Conservation (phyloP, 208 protist genomes). For the Crithidia mellificae region DNA sequence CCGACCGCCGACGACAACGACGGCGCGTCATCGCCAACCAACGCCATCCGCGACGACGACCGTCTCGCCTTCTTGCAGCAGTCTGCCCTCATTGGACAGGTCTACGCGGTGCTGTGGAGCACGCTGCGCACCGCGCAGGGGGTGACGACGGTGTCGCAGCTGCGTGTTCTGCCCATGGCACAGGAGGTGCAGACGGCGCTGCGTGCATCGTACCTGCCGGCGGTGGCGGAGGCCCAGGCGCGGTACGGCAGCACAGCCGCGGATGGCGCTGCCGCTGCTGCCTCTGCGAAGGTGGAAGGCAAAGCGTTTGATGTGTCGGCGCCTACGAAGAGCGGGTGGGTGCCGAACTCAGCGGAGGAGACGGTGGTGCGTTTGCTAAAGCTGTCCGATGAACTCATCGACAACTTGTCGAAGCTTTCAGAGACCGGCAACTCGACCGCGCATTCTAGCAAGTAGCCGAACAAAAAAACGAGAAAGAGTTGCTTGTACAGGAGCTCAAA, state of each 20-base stretch:
- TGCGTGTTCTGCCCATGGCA: slow-evolving; percentile 44
- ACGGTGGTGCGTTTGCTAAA: slow-evolving; percentile 47
- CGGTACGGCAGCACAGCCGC: too few relatives aligned
- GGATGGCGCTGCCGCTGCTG: too few relatives aligned
- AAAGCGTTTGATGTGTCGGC: background rate
- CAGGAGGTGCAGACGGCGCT: slow-evolving; percentile 42
- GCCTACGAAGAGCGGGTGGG: slow-evolving; percentile 17
- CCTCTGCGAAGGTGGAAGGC: background rate
- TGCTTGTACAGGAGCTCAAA: too few relatives aligned
- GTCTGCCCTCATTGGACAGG: slow-evolving; percentile 52
- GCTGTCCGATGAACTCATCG: slow-evolving; percentile 47
- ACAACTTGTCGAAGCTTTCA: slow-evolving; percentile 36
- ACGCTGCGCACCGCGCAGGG: slow-evolving; percentile 56
- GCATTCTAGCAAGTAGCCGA: background rate
- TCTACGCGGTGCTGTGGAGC: slow-evolving; percentile 72
- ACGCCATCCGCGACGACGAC: slow-evolving; percentile 16
- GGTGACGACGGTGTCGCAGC: slow-evolving; percentile 40
- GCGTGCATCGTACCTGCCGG: slow-evolving; percentile 31
- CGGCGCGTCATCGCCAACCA: background rate
- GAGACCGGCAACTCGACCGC: background rate
- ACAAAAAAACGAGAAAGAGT: background rate
- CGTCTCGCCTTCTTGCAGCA: slow-evolving; percentile 60
- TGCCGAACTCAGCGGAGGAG: slow-evolving; percentile 58
- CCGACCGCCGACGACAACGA: slow-evolving; percentile 18
- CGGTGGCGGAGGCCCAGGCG: slow-evolving; percentile 25